Percentiles rank a stretch among this genome's conserved stretches.
Evolutionary conservation across 2,329 filamentous ascomycete genomes (phyloP).

Genomic region (Trichothecium roseum): DNA sequence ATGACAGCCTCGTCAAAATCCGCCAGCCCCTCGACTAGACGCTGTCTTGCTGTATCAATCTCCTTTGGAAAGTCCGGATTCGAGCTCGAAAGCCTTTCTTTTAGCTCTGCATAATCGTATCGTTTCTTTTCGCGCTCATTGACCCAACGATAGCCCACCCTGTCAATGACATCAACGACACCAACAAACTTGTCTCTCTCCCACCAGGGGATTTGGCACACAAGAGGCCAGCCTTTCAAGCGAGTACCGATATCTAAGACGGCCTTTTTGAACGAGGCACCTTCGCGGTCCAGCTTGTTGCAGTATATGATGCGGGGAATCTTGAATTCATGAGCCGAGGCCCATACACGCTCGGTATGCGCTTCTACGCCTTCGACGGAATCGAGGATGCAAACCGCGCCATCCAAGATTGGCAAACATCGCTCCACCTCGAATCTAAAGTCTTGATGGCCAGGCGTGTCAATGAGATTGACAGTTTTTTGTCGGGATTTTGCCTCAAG

Average conservation of each 20-base stretch:
- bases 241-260: conserved; percentile 76
- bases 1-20: conserved; percentile 83
- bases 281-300: conserved; percentile 71
- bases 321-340: conserved; percentile 72
- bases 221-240: conserved; percentile 73
- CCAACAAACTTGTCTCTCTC: conserved; percentile 70
- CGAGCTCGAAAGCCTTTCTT: conserved; percentile 27
- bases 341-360: conserved; percentile 94
- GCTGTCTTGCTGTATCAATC: conserved; percentile 63
- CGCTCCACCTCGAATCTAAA: conserved; percentile 95
- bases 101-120: conserved; percentile 17
- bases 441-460: conserved; percentile 93
- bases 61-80: conserved; percentile 52
- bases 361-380: conserved; percentile 92
- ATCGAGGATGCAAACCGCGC: conserved; percentile 86
- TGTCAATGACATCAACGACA: conserved; percentile 71
- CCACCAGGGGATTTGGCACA: conserved; percentile 96
- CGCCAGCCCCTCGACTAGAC: conserved; percentile 73
- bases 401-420: conserved; percentile 78
- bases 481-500: conserved; percentile 26
- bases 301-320: conserved; percentile 75
- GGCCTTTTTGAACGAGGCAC: conserved; percentile 71
- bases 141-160: conserved; percentile 66
- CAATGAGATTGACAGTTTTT: conserved; percentile 82
- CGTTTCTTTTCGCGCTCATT: conserved; percentile 27